A percentile compares a stretch with the other conserved stretches of the same genome.
Evolutionary conservation across 495 filamentous ascomycete genomes (phyloP).

Genomic region (Penicillium alfredii): DNA sequence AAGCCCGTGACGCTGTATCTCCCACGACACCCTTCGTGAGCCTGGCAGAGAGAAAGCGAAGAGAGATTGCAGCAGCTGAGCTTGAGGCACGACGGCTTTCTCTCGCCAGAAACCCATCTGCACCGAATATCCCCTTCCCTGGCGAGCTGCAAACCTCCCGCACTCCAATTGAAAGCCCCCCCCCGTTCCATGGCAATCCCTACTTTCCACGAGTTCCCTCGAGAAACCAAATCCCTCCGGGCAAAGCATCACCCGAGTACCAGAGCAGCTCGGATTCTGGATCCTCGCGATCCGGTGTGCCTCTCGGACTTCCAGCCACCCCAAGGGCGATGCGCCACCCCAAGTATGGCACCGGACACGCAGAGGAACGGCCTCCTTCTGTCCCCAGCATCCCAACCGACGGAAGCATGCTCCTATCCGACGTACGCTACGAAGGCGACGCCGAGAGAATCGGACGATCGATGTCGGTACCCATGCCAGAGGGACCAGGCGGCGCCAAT

Average conservation of each 20-base stretch:
- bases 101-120: constrained; percentile 70
- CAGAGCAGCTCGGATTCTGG: constrained; percentile 40
- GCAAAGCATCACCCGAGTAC: constrained; percentile 44
- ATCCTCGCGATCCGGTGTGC: constrained; percentile 36
- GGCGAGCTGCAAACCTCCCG: constrained; percentile 45
- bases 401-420: constrained; percentile 47
- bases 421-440: constrained; percentile 61
- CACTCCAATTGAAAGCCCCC: constrained; percentile 30
- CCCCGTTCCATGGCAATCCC: constrained; percentile 28
- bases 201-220: constrained; percentile 42
- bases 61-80: constrained; percentile 76
- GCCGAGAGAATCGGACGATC: constrained; percentile 53
- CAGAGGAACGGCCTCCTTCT: constrained; percentile 51
- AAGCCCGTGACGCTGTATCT: constrained; percentile 18
- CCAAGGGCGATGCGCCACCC: constrained; percentile 80
- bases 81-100: constrained; percentile 82
- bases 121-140: constrained; percentile 75
- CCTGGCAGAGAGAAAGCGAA: constrained; percentile 45
- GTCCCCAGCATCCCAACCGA: constrained; percentile 60
- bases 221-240: constrained; percentile 24
- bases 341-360: constrained; percentile 55
- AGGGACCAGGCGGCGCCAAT: constrained; percentile 46
- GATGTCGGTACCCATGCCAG: constrained; percentile 68
- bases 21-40: constrained; percentile 25
- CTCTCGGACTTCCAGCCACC: constrained; percentile 71